Evolutionary conservation across 2,329 filamentous ascomycete species (phyloP), one percentile per base, ranked within the genome.

Genomic region (Stagonosporopsis vannaccii): DNA sequence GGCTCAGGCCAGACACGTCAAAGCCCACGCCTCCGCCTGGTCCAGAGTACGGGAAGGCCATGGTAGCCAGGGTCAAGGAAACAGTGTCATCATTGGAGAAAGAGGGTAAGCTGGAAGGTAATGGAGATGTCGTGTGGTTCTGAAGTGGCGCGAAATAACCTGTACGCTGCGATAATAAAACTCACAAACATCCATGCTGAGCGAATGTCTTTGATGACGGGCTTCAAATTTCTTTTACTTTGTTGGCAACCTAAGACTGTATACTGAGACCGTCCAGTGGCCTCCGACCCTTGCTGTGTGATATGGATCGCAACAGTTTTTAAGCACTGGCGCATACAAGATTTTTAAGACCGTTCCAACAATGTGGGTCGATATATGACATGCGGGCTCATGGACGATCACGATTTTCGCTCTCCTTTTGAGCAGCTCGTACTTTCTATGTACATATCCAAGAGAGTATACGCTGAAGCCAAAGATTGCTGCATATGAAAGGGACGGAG

Each of bases 31-130:
- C 57, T 13, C 57, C 47, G 4, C 30, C 41, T 17, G 57, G 52
- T 9, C 57, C 57, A 7, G 57, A 59, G 43, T 56, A 59, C 30
- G 57, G 52, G 3, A 56, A 59, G 32, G 52, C 52, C 13, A 41
- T 59, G 47, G 47, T 52, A 7, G 32, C 17, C 2, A 41, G 57
- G 11, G 52, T 56, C 36, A 59, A 59, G 39, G 30, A 51, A 19
- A 46, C 36, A 2, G 11, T 59, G 19, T 42, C 20, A 26, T 28
- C 23, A 6, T 23, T 59, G 22, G 41, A 45, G 11, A 36, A 30
- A 8, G 28, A 20, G 19, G 35, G 35, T 1, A 43, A 46, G n/a
- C 19, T 56, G 33, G 41, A 46, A 8, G 57, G 41, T n/a, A 52
- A 56, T 28, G 47, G 45, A 13, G 32, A 30, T 3, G 20, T 56